These are phyloP conservation scores for Penicillium sp. DNA, from an alignment of 2,329 filamentous ascomycete genomes.

Conservation along the genomic window DNA sequence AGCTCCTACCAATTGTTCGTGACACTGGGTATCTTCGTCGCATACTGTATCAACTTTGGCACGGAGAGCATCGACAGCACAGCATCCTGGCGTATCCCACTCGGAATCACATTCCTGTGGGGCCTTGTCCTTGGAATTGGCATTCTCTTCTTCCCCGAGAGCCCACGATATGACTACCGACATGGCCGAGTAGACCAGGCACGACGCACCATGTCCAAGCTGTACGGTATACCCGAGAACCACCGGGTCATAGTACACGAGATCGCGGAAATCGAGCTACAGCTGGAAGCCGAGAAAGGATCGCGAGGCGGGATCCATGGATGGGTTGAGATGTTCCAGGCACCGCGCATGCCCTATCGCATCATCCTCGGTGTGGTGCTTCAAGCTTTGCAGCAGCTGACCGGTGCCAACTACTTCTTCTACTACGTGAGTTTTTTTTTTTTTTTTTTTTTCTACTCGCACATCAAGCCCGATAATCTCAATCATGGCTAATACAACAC, in stretches of 20 bases:
- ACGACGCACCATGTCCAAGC: slow-evolving; percentile 52
- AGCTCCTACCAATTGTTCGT: slow-evolving; percentile 51
- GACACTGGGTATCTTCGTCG: slow-evolving; percentile 48
- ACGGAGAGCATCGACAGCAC: slow-evolving; percentile 41
- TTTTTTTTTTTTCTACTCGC: too few relatives aligned
- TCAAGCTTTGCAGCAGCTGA: slow-evolving; percentile 47
- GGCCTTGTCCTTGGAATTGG: slow-evolving; percentile 54
- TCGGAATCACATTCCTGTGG: slow-evolving; percentile 59
- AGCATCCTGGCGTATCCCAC: slow-evolving; percentile 50
- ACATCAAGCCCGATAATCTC: neutral
- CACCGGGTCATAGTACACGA: slow-evolving; percentile 56
- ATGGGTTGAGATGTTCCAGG: slow-evolving; percentile 46
- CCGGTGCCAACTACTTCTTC: slow-evolving; percentile 49
- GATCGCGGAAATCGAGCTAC: slow-evolving; percentile 56
- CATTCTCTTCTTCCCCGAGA: slow-evolving; percentile 57
- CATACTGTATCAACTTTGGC: slow-evolving; percentile 49
- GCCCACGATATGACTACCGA: slow-evolving; percentile 59
- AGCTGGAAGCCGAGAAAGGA: slow-evolving; percentile 53
- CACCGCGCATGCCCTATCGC: slow-evolving; percentile 47
- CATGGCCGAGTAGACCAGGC: slow-evolving; percentile 53
- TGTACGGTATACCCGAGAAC: slow-evolving; percentile 55
- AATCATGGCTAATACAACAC: slow-evolving; percentile 47
- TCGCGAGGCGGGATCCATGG: slow-evolving; percentile 29
- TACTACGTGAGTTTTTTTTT: slow-evolving; percentile 51
- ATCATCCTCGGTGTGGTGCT: slow-evolving; percentile 43